Conservation (phyloP, 1,284 basidiomycete genomes). For the Pterulicium gracile region DNA sequence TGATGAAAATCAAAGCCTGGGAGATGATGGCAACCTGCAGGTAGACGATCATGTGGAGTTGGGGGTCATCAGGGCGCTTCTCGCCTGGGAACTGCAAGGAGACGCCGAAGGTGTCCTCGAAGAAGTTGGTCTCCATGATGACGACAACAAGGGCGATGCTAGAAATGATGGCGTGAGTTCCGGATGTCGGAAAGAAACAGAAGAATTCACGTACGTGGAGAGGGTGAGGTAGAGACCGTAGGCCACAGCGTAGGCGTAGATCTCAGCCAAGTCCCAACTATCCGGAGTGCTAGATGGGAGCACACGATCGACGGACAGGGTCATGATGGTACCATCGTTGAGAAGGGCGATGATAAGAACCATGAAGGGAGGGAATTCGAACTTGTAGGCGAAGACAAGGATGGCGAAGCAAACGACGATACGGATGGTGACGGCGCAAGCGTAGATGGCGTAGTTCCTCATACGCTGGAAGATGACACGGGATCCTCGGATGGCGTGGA, state of each 20-base stretch:
- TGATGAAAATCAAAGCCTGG: conserved; percentile 95
- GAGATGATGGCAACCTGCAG: conserved; percentile 96
- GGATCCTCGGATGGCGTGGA: conserved; percentile 91
- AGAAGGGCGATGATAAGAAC: conserved; percentile 94
- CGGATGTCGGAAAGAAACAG: neutral
- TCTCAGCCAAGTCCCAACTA: conserved; percentile 93
- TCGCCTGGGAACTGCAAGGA: conserved; percentile 35
- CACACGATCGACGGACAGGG: conserved; percentile 93
- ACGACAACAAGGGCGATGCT: conserved; percentile 75
- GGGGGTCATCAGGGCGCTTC: conserved; percentile 46
- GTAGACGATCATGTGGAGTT: conserved; percentile 76
- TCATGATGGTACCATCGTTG: conserved; percentile 99
- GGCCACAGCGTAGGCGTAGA: conserved; percentile 90
- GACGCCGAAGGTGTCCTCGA: conserved; percentile 82
- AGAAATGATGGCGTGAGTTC: conserved; percentile 14
- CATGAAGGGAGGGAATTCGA: conserved; percentile 99
- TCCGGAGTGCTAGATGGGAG: conserved; percentile 87
- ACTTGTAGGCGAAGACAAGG: conserved; percentile 91
- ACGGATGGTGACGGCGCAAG: conserved; percentile 93
- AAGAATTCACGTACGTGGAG: conserved; percentile 61
- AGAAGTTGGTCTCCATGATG: conserved; percentile 85
- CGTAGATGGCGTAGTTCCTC: conserved; percentile 92
- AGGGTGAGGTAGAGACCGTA: conserved; percentile 90
- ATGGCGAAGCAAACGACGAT: conserved; percentile 96
- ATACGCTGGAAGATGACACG: conserved; percentile 97